phyloP scores from a whole-genome alignment of 495 filamentous ascomycete species.

The Lasiosphaeriaceae sp. region DNA sequence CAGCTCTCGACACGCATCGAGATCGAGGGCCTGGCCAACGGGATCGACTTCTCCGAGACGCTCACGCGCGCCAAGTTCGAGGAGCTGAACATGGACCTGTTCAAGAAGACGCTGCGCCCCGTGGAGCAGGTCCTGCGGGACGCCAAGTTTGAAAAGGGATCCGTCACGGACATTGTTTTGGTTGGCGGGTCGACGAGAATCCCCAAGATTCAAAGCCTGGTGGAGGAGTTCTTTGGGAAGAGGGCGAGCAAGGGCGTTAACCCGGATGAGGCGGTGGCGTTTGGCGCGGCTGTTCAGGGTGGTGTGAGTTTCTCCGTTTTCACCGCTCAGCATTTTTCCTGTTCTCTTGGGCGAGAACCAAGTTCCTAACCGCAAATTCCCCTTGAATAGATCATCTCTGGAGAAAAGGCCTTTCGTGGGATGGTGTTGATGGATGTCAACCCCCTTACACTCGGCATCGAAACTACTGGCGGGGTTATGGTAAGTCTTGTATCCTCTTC shows the following conservation, averaged over 20 bases:
- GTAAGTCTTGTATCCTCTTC: conserved; percentile 2
- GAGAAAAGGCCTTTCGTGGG: conserved; percentile 15
- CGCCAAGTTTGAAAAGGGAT: conserved; percentile 73
- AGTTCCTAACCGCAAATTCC: too few species aligned
- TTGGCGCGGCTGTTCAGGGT: conserved; percentile 89
- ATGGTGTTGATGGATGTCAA: conserved; percentile 91
- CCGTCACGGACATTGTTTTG: conserved; percentile 78
- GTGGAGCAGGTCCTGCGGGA: conserved; percentile 90
- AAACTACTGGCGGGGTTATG: conserved; percentile 93
- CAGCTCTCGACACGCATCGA: conserved; percentile 92
- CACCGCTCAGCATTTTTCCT: background rate
- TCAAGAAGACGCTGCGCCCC: conserved; percentile 90
- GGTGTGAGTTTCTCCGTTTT: conserved; percentile 45
- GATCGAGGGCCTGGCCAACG: conserved; percentile 89
- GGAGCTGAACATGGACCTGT: conserved; percentile 90
- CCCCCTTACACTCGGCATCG: conserved; percentile 91
- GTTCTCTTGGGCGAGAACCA: too few species aligned
- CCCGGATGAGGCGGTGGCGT: conserved; percentile 93
- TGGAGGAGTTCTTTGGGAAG: conserved; percentile 92
- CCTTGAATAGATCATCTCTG: background rate
- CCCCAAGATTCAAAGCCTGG: conserved; percentile 80
- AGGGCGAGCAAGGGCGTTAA: conserved; percentile 90
- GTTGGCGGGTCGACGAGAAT: conserved; percentile 92
- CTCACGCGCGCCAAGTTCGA: conserved; percentile 96
- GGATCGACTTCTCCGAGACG: conserved; percentile 92